These are phyloP conservation scores for Tardiomyces digboiensis DNA, from an alignment of 1,139 yeast species.

Conservation along the genomic window DNA sequence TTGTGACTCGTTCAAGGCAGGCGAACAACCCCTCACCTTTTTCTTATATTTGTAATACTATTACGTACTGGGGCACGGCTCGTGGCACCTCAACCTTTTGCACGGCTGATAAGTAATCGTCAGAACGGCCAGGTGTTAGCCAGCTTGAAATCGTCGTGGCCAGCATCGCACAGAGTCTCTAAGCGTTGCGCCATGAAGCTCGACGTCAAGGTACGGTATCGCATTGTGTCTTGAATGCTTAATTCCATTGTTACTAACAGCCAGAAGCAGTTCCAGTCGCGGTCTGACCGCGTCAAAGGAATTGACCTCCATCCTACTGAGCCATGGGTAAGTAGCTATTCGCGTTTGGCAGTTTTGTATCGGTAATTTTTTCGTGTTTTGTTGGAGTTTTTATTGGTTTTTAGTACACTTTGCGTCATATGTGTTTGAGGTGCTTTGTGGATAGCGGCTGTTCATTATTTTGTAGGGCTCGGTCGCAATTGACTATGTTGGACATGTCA, in stretches of 20 bases:
- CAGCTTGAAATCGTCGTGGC: neutral
- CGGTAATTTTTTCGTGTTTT: neutral
- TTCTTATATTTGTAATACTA: no score
- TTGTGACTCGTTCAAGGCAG: no score
- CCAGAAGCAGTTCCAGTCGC: slow-evolving; percentile 68
- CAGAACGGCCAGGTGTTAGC: neutral
- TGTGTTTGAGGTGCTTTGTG: no score
- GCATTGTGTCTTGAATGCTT: neutral
- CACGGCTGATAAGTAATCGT: neutral
- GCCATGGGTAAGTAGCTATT: slow-evolving; percentile 57
- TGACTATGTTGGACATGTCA: no score
- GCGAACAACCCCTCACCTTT: no score
- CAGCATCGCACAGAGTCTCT: neutral
- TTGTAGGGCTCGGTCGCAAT: no score
- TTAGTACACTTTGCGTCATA: no score
- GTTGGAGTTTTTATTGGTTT: neutral
- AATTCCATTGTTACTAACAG: slow-evolving; percentile 18
- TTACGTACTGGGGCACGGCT: no score
- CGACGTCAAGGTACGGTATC: slow-evolving; percentile 15
- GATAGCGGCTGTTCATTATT: no score
- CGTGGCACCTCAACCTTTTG: no score
- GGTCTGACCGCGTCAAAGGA: slow-evolving; percentile 96
- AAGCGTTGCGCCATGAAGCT: slow-evolving; percentile 13
- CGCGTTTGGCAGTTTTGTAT: neutral
- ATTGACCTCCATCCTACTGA: slow-evolving; percentile 97